Conservation (phyloP, 495 filamentous ascomycete genomes). For the Xylaria venustula region DNA sequence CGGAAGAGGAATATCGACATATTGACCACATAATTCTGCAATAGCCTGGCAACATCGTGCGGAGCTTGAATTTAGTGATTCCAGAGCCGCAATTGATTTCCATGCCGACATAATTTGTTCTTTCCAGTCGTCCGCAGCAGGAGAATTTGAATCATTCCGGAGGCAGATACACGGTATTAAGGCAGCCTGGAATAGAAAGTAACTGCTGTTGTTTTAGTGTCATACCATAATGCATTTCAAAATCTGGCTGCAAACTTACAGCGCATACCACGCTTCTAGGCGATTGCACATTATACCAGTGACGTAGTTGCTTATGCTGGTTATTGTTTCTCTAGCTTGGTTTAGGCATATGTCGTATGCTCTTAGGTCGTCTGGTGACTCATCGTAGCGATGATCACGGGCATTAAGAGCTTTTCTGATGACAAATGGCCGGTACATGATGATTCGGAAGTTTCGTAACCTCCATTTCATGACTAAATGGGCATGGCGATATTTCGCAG, state of each 20-base stretch:
- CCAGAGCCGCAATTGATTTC: not conserved
- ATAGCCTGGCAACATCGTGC: slow-evolving; percentile 6
- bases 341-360: slow-evolving; percentile 14
- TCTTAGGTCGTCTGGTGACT: slow-evolving; percentile 7
- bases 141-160: slow-evolving; percentile 46
- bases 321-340: slow-evolving; percentile 12
- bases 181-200: slow-evolving; percentile 56
- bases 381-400: slow-evolving; percentile 7
- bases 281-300: slow-evolving; percentile 38
- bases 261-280: slow-evolving; percentile 52
- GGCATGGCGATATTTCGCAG: slow-evolving; percentile 40
- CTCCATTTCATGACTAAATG: slow-evolving; percentile 47
- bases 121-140: slow-evolving; percentile 44
- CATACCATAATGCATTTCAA: not conserved
- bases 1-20: not conserved
- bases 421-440: slow-evolving; percentile 53
- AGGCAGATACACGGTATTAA: slow-evolving; percentile 52
- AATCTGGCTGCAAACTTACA: slow-evolving; percentile 31
- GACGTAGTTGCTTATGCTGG: slow-evolving; percentile 2
- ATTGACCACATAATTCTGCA: slow-evolving; percentile 4
- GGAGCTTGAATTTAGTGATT: not conserved
- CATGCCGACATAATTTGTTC: slow-evolving; percentile 46
- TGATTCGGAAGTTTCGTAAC: slow-evolving; percentile 51
- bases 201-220: slow-evolving; percentile 24
- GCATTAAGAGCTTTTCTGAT: slow-evolving; percentile 46